Percentiles rank a stretch among this genome's conserved stretches.
Evolutionary conservation across 345 rosid species (phyloP).

Genomic region (Murraya koenigii): DNA sequence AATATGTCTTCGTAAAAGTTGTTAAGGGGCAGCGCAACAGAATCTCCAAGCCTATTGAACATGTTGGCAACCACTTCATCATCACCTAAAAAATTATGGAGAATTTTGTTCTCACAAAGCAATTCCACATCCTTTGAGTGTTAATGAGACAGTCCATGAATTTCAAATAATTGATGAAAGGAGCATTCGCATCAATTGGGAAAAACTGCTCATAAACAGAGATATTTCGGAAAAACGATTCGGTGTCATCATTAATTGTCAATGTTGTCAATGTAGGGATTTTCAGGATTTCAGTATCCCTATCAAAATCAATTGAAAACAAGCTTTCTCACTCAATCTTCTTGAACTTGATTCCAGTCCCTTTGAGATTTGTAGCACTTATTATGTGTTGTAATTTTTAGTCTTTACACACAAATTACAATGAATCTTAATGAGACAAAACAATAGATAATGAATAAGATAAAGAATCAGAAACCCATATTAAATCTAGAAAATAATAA

Average conservation of each 20-base stretch:
- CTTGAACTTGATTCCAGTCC: slow-evolving; percentile 15
- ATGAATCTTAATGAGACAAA: too few species aligned
- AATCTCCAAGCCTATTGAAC: slow-evolving; percentile 11
- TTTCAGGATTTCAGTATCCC: neutral
- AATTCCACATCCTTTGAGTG: neutral
- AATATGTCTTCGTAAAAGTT: neutral
- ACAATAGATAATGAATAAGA: too few species aligned
- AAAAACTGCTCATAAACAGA: slow-evolving; percentile 13
- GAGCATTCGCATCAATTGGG: too few species aligned
- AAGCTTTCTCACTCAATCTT: neutral
- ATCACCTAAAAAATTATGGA: slow-evolving; percentile 15
- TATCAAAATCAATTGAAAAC: neutral
- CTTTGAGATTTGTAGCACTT: slow-evolving; percentile 11
- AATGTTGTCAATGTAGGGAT: slow-evolving; percentile 4
- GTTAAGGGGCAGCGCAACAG: neutral
- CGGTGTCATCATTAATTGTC: neutral
- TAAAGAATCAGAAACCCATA: too few species aligned
- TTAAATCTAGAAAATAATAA: too few species aligned
- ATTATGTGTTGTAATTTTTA: too few species aligned
- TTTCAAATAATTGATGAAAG: slow-evolving; percentile 7
- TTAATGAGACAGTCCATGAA: slow-evolving; percentile 17
- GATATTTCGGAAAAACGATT: neutral
- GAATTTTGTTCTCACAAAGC: slow-evolving; percentile 9
- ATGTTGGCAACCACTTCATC: slow-evolving; percentile 14
- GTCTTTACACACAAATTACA: too few species aligned